Base-by-base conservation (phyloP, 805 yeast genomes). In the Kuraishia ogatae region DNA sequence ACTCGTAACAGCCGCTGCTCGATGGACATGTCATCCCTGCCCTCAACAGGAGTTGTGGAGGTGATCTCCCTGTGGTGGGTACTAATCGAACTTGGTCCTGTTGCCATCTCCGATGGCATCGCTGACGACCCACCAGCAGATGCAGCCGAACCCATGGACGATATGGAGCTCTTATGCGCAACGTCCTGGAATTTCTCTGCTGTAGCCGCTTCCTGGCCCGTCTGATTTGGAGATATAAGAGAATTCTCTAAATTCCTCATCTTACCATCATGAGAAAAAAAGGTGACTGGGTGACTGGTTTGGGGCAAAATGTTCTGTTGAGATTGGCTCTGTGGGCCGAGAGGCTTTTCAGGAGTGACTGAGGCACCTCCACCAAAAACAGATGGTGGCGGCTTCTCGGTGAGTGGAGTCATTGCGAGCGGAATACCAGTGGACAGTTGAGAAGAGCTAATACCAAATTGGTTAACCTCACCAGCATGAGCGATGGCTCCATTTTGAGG, bases 341-440 rank as follows among this genome's bases (percentile, higher is more conserved):
- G 43, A 3, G 43, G 28, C 24, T 48, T 21, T n/a, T 48, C 50
- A 8, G 50, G 50, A 21, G 50, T 48, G 17, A 35, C 13, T 17
- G 43, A 35, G 43, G 50, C 13, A n/a, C 28, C 17, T 48, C 50
- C 50, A 24, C 29, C 35, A n/a, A 50, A 50, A 2, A 50, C 17
- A 7, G 20, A n/a, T n/a, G n/a, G 39, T 15, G 43, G 43, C 29
- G 54, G 57, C 53, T 74, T 83, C 60, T 88, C 96, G 1, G 89
- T 78, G 3, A 87, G 82, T 1, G 94, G 96, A 0, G 96, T 88
- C 94, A 88, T 87, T 0, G 89, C 81, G 61, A 83, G 71, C 1
- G 89, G 83, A 2, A 79, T 66, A 55, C 71, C 69, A 15, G 17
- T 35, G 7, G 77, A 72, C 2, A 79, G 74, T 35, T 75, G 77